Base-by-base conservation (phyloP, 2,329 filamentous ascomycete species). In the Colletotrichum truncatum region DNA sequence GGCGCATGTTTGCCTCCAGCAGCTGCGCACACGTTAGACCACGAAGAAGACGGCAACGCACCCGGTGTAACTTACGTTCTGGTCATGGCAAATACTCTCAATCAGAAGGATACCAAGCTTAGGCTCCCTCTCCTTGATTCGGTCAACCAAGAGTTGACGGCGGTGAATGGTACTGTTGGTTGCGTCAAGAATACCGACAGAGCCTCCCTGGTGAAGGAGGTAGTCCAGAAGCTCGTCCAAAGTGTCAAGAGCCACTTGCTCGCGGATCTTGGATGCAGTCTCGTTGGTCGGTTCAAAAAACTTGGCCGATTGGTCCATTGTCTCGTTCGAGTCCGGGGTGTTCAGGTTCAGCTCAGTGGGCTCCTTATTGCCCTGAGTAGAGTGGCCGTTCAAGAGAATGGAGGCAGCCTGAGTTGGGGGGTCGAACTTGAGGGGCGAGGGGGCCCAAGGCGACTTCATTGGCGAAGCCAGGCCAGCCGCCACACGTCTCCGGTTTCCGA, bases 251-350 rank as follows among this genome's bases (percentile, higher is more conserved):
- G 96, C 96, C 34, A 97, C 93, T 77, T 97, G 93, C 75, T 99
- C 95, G 69, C 96, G 89, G 28, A 98, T 84, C 70, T 91, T 90
- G 53, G 94, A 88, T 0, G 95, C 96, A 64, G 88, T 88, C 71
- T 90, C 86, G 74, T 99, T 99, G 62, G 89, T 87, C 1, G 96
- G 96, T 68, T 99, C 94, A 74, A 99, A 99, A 79, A 99, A 99
- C 66, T 87, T 89, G 51, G 96, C 94, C 7, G 93, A 94, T 78
- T 99, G 95, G 69, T 98, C 94, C 77, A 94, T 90, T 11, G 81
- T 79, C 55, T 88, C 85, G 6, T 81, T 69, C 45, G 60, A 64
- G 51, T 64, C 64, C 41, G 34, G 56, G 18, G 30, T 61, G 60
- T 79, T 76, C 41, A 83, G 77, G 16, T 80, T 77, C 49, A 81